phyloP scores from a whole-genome alignment of 495 filamentous ascomycete genomes.

The Clohesyomyces aquaticus region DNA sequence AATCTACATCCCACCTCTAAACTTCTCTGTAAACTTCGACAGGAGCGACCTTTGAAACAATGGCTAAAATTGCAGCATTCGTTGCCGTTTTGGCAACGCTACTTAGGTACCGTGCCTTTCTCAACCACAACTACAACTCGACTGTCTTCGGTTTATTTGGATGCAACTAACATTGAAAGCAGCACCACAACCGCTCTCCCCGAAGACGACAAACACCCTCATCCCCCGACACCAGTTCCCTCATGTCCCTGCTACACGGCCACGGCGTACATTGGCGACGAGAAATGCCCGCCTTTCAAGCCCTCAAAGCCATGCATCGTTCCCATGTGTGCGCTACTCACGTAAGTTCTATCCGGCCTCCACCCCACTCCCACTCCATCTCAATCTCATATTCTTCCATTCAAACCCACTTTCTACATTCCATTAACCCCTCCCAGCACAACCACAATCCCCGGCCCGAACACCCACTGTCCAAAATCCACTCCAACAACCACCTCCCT shows the following conservation, averaged over 20 bases:
- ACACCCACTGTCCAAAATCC: slow-evolving; percentile 16
- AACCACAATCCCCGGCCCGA: slow-evolving; percentile 19
- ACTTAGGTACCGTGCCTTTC: too few species aligned
- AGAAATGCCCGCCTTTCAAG: background rate
- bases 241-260: slow-evolving; percentile 26
- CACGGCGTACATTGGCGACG: slow-evolving; percentile 1
- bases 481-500: slow-evolving; percentile 14
- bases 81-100: background rate
- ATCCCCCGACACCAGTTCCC: background rate
- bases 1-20: too few species aligned
- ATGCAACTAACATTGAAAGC: too few species aligned
- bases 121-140: too few species aligned
- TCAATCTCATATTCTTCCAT: too few species aligned
- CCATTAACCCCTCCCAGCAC: slow-evolving; percentile 12
- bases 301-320: slow-evolving; percentile 15
- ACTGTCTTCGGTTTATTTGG: too few species aligned
- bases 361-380: background rate
- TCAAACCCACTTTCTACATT: background rate
- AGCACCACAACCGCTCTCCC: too few species aligned
- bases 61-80: background rate
- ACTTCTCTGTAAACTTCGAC: background rate
- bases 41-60: background rate
- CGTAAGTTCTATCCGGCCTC: background rate
- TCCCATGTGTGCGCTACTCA: slow-evolving; percentile 13
- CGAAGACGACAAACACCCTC: too few species aligned